These are phyloP conservation scores for Mycena sanguinolenta DNA, from an alignment of 768 basidiomycete genomes.

Conservation along the genomic window DNA sequence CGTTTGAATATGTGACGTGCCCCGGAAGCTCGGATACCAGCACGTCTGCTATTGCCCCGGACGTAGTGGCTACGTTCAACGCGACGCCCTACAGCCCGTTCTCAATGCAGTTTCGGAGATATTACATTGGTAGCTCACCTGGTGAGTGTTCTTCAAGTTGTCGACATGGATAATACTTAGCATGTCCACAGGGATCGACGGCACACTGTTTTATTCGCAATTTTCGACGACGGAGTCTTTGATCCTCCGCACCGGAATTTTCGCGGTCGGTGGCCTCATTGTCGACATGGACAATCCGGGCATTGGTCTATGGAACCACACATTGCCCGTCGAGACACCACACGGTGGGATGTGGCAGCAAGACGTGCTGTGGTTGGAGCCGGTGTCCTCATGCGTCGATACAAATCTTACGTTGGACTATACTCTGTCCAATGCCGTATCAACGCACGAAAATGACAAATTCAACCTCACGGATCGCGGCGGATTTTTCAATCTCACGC, in stretches of 20 bases:
- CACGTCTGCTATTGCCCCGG: neutral
- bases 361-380: slow-evolving; percentile 41
- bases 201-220: slow-evolving; percentile 4
- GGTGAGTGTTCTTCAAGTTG: neutral
- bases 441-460: neutral
- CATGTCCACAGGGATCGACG: neutral
- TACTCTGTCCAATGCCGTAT: neutral
- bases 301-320: slow-evolving; percentile 37
- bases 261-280: slow-evolving; percentile 37
- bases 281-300: slow-evolving; percentile 39
- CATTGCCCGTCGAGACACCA: slow-evolving; percentile 10
- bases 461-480: slow-evolving; percentile 34
- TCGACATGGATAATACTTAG: neutral
- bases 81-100: neutral
- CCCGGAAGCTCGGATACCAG: neutral
- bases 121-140: neutral
- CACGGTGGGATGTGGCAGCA: slow-evolving; percentile 38
- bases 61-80: neutral
- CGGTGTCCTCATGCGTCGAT: slow-evolving; percentile 40
- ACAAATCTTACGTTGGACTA: slow-evolving; percentile 43
- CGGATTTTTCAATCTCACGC: slow-evolving; percentile 15
- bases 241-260: slow-evolving; percentile 38
- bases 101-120: neutral
- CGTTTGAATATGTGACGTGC: neutral
- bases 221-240: slow-evolving; percentile 32